These are phyloP conservation scores for Triangularia verruculosa DNA, from an alignment of 2,329 filamentous ascomycete genomes.

Conservation along the genomic window DNA sequence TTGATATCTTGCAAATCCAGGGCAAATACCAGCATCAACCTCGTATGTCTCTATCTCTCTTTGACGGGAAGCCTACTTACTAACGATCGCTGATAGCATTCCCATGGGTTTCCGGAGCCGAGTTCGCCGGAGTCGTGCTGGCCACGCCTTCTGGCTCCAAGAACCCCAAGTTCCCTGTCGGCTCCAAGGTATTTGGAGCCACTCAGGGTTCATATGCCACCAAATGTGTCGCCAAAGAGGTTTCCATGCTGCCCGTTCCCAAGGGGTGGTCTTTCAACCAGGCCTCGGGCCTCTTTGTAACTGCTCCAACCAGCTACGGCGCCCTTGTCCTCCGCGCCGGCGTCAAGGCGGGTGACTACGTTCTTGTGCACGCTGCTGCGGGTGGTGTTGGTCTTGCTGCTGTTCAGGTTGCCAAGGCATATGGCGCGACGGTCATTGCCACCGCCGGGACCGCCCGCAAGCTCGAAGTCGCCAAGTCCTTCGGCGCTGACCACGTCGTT, in stretches of 20 bases:
- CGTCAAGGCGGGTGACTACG: slow-evolving; percentile 76
- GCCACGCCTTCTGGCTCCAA: slow-evolving; percentile 55
- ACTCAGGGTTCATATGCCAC: slow-evolving; percentile 84
- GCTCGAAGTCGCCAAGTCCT: slow-evolving; percentile 71
- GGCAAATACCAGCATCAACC: slow-evolving; percentile 90
- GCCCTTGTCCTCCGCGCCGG: slow-evolving; percentile 75
- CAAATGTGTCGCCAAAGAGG: slow-evolving; percentile 65
- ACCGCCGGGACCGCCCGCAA: slow-evolving; percentile 82
- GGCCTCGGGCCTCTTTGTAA: slow-evolving; percentile 86
- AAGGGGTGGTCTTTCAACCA: slow-evolving; percentile 79
- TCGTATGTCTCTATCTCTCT: slow-evolving; percentile 35
- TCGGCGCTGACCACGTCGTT: slow-evolving; percentile 80
- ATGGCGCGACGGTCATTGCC: slow-evolving; percentile 88
- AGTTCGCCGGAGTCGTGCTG: slow-evolving; percentile 79
- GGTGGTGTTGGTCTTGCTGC: slow-evolving; percentile 89
- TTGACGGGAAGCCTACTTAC: neutral
- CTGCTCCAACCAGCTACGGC: slow-evolving; percentile 85
- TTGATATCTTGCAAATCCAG: slow-evolving; percentile 91
- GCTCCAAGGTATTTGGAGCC: slow-evolving; percentile 83
- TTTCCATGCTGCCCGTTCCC: slow-evolving; percentile 69
- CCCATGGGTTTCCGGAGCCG: slow-evolving; percentile 81
- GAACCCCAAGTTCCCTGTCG: slow-evolving; percentile 66
- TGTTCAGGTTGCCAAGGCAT: slow-evolving; percentile 89
- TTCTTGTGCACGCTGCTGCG: slow-evolving; percentile 87
- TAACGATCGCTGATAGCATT: slow-evolving; percentile 50